Evolutionary conservation across 2,329 filamentous ascomycete species (phyloP).

Genomic region (Blumeriella jaapii): DNA sequence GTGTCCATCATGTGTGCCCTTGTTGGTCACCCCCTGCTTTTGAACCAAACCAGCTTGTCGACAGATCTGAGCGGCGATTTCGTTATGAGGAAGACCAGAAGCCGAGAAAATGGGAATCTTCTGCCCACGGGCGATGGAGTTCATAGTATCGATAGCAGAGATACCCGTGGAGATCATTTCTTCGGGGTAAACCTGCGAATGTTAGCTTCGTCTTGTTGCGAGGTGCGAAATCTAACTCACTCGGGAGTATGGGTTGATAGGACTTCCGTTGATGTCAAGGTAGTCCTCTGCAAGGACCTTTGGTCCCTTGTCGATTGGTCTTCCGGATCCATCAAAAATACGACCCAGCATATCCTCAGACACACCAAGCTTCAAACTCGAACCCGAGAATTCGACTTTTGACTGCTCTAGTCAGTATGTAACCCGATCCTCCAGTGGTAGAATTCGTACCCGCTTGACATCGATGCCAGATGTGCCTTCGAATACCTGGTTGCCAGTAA

Average conservation of each 20-base stretch:
- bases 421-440: neutral
- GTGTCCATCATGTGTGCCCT: slow-evolving; percentile 91
- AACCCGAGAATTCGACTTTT: slow-evolving; percentile 91
- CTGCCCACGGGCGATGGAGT: slow-evolving; percentile 93
- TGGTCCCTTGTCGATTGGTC: slow-evolving; percentile 96
- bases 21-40: slow-evolving; percentile 64
- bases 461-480: slow-evolving; percentile 95
- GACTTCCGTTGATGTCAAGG: slow-evolving; percentile 96
- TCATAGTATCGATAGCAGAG: slow-evolving; percentile 97
- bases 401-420: slow-evolving; percentile 44
- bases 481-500: slow-evolving; percentile 59
- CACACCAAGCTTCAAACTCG: slow-evolving; percentile 96
- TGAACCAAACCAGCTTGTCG: slow-evolving; percentile 90
- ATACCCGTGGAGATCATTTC: slow-evolving; percentile 99
- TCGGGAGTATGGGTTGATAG: slow-evolving; percentile 96
- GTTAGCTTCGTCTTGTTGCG: neutral
- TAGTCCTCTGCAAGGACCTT: slow-evolving; percentile 98
- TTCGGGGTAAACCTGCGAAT: slow-evolving; percentile 78
- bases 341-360: slow-evolving; percentile 99
- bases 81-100: slow-evolving; percentile 95
- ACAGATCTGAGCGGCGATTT: slow-evolving; percentile 98
- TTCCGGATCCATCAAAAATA: slow-evolving; percentile 95
- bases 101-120: slow-evolving; percentile 99
- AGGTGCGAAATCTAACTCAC: slow-evolving; percentile 39
- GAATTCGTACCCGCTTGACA: slow-evolving; percentile 73